phyloP scores from a whole-genome alignment of 2,329 filamentous ascomycete genomes.

The Fusarium sp. region DNA sequence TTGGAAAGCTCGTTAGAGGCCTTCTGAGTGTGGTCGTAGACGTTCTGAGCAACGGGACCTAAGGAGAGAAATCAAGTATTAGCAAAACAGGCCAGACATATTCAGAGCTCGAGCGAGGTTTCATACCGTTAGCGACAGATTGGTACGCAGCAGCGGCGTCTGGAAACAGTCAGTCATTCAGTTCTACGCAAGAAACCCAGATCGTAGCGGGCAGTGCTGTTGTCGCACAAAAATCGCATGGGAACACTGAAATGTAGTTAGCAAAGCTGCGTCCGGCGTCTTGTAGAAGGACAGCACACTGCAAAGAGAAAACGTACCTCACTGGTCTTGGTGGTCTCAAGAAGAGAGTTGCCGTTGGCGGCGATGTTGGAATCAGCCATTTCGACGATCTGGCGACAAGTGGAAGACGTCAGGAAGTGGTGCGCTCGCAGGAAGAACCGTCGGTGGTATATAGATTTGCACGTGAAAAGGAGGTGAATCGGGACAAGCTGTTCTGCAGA shows the following conservation, averaged over 20 bases:
- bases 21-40: slow-evolving; percentile 67
- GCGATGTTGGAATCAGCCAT: slow-evolving; percentile 48
- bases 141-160: slow-evolving; percentile 63
- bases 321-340: slow-evolving; percentile 64
- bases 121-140: slow-evolving; percentile 59
- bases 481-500: slow-evolving; percentile 32
- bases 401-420: slow-evolving; percentile 13
- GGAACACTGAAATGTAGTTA: slow-evolving; percentile 36
- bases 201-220: background rate
- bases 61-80: slow-evolving; percentile 15
- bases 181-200: slow-evolving; percentile 2
- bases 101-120: slow-evolving; percentile 33
- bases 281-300: slow-evolving; percentile 22
- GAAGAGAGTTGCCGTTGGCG: slow-evolving; percentile 59
- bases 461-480: slow-evolving; percentile 26
- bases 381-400: slow-evolving; percentile 42
- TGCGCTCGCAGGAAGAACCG: slow-evolving; percentile 25
- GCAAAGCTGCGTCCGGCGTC: slow-evolving; percentile 33
- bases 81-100: slow-evolving; percentile 25
- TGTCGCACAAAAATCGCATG: slow-evolving; percentile 11
- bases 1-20: slow-evolving; percentile 67
- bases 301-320: slow-evolving; percentile 55
- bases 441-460: slow-evolving; percentile 10
- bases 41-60: slow-evolving; percentile 70
- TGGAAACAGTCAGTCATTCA: slow-evolving; percentile 50